Percentiles rank a stretch among this genome's conserved stretches.
phyloP scores from a whole-genome alignment of 495 filamentous ascomycete species.

The Ramalina intermedia region DNA sequence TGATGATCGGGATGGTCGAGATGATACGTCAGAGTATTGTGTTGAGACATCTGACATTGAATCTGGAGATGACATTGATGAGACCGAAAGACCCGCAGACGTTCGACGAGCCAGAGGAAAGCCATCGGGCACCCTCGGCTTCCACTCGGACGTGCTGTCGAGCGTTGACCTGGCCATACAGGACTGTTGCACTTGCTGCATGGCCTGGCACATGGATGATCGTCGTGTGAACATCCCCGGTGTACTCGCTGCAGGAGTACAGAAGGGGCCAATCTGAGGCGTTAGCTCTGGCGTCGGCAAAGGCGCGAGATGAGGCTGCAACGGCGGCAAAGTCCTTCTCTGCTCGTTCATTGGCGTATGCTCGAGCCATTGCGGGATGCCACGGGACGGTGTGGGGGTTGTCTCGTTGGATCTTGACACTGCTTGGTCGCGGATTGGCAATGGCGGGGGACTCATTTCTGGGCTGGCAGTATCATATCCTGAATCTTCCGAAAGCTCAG shows the following conservation, averaged over 20 bases:
- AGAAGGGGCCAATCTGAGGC: constrained; percentile 55
- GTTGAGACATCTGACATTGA: constrained; percentile 45
- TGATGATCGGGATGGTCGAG: constrained; percentile 31
- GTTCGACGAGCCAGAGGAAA: constrained; percentile 49
- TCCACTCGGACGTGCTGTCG: constrained; percentile 37
- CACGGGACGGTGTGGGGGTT: constrained; percentile 29
- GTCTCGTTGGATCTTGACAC: constrained; percentile 28
- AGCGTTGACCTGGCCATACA: constrained; percentile 50
- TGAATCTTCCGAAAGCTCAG: constrained; percentile 19
- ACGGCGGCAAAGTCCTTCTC: constrained; percentile 26
- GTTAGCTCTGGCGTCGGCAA: constrained; percentile 71
- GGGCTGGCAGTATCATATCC: constrained; percentile 15
- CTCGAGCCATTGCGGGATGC: constrained; percentile 44
- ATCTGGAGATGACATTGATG: constrained; percentile 70
- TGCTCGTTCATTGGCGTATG: constrained; percentile 29
- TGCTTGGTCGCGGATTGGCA: constrained; percentile 7
- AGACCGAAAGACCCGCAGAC: constrained; percentile 62
- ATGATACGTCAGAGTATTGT: constrained; percentile 51
- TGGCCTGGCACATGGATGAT: constrained; percentile 63
- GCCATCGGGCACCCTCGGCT: constrained; percentile 32
- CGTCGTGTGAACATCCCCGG: constrained; percentile 35
- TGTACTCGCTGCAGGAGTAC: constrained; percentile 86
- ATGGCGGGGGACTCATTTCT: constrained; percentile 14
- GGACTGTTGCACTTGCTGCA: constrained; percentile 58
- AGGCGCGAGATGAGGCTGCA: constrained; percentile 43